These are phyloP conservation scores for Quambalaria eucalypti DNA, from an alignment of 1,284 basidiomycete genomes.

Conservation along the genomic window DNA sequence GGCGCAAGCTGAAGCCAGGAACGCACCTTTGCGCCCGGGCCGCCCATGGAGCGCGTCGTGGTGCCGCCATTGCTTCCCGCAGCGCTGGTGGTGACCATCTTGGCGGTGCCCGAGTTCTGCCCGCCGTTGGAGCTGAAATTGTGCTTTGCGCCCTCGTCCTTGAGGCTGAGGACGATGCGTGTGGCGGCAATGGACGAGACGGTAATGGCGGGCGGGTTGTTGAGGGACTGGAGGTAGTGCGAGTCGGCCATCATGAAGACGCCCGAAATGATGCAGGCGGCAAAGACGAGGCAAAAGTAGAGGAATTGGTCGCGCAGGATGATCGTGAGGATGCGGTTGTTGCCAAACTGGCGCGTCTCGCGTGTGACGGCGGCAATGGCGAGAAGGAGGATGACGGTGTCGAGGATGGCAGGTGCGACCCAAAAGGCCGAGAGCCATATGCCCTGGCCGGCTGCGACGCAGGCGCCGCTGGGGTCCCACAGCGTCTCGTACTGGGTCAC, in stretches of 20 bases:
- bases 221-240: neutral
- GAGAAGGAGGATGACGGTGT: neutral
- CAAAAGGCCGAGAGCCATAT: neutral
- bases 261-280: neutral
- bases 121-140: too few species aligned
- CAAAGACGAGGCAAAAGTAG: neutral
- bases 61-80: too few species aligned
- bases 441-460: neutral
- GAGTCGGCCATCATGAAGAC: neutral
- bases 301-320: neutral
- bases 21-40: too few species aligned
- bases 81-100: too few species aligned
- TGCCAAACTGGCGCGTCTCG: neutral
- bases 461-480: neutral
- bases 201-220: neutral
- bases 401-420: neutral
- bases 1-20: too few species aligned
- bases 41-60: too few species aligned
- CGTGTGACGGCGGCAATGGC: neutral
- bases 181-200: neutral
- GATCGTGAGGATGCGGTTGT: neutral
- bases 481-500: neutral
- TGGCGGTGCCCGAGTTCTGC: too few species aligned
- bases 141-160: neutral
- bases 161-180: neutral